A percentile compares a stretch with the other conserved stretches of the same genome.
Conservation (phyloP, 163 green algal species). For the Chlorella variabilis region DNA sequence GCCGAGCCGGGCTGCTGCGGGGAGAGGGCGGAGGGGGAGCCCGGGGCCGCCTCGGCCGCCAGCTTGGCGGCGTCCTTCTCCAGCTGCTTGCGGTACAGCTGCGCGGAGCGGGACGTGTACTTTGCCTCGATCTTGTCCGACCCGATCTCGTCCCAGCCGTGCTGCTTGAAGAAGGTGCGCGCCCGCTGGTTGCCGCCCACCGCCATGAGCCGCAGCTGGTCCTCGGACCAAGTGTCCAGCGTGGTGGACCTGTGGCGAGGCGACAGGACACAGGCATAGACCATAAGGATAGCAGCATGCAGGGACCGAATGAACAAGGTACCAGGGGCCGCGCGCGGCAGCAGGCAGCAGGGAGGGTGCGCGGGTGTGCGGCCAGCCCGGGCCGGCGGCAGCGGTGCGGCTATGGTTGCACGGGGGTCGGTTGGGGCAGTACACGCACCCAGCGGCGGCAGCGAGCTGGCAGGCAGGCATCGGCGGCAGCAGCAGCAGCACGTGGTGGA, state of each 20-base stretch:
- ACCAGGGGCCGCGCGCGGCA: too few relatives aligned
- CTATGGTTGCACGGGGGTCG: too few relatives aligned
- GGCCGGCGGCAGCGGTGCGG: too few relatives aligned
- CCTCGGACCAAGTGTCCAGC: constrained; percentile 95
- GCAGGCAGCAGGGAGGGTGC: too few relatives aligned
- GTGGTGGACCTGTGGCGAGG: constrained; percentile 87
- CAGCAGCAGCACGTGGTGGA: too few relatives aligned
- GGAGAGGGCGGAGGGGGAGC: background rate
- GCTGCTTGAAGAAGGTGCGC: constrained; percentile 97
- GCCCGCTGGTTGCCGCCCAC: constrained; percentile 92
- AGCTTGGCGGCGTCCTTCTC: constrained; percentile 89
- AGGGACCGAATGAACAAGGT: too few relatives aligned
- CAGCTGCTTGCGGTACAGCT: constrained; percentile 90
- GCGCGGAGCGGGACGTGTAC: constrained; percentile 94
- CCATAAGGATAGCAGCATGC: too few relatives aligned
- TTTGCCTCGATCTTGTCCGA: constrained; percentile 96
- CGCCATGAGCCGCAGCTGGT: constrained; percentile 95
- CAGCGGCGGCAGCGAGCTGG: too few relatives aligned
- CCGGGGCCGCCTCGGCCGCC: constrained; percentile 2
- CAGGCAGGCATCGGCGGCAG: too few relatives aligned
- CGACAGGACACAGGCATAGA: background rate
- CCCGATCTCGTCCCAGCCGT: constrained; percentile 91
- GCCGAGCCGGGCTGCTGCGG: constrained; percentile 14
- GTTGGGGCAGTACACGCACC: too few relatives aligned
- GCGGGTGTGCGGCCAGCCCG: too few relatives aligned